phyloP scores from a whole-genome alignment of 352 stramenopile genomes.

The Phytopythium montanum region DNA sequence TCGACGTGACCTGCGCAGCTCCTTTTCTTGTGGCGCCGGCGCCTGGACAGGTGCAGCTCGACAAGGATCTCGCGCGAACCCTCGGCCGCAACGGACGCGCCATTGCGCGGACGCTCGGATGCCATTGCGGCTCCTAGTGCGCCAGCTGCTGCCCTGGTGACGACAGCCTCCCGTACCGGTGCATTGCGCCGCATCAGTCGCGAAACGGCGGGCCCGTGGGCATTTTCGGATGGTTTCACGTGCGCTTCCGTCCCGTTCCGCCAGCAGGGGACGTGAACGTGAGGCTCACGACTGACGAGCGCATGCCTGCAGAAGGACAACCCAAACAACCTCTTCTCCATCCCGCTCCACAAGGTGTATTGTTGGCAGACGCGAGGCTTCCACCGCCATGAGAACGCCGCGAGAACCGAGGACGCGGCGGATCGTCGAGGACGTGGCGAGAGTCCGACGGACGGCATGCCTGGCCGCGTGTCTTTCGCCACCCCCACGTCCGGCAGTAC shows the following conservation, averaged over 20 bases:
- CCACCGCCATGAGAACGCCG: neutral
- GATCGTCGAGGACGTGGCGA: too few species aligned
- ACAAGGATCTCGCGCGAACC: constrained; percentile 31
- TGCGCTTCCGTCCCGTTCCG: constrained; percentile 6
- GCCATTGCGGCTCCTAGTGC: constrained; percentile 60
- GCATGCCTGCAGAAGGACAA: constrained; percentile 81
- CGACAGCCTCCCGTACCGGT: neutral
- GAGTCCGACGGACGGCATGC: too few species aligned
- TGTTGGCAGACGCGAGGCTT: neutral
- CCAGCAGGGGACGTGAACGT: constrained; percentile 63
- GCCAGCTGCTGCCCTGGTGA: too few species aligned
- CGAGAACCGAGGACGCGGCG: too few species aligned
- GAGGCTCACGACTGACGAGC: constrained; percentile 74
- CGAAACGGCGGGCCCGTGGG: neutral
- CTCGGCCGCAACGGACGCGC: constrained; percentile 62
- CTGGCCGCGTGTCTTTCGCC: neutral
- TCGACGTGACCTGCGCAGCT: neutral
- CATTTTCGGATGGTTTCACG: constrained; percentile 7
- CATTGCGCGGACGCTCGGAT: constrained; percentile 65
- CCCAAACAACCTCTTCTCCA: constrained; percentile 79
- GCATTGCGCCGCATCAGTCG: too few species aligned
- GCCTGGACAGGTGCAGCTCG: constrained; percentile 41
- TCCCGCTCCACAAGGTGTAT: constrained; percentile 69
- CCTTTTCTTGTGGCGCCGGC: constrained; percentile 4
- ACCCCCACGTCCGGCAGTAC: constrained; percentile 1